Conservation (phyloP, 352 stramenopile genomes). For the Phytophthora crassamura region DNA sequence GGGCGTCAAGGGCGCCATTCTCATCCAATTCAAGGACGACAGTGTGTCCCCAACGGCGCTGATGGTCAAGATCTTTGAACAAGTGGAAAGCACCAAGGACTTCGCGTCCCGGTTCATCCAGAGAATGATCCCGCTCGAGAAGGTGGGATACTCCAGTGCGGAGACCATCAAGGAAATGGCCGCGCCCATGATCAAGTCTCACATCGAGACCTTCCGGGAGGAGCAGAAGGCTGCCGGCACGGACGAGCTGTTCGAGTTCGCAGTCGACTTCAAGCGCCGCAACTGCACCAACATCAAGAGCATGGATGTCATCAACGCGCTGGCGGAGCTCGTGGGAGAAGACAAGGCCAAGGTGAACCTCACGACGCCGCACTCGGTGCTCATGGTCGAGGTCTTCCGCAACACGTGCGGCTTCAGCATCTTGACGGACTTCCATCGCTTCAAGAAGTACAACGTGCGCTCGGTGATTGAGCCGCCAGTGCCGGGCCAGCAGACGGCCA, state of each 20-base stretch:
- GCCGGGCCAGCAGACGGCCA: slow-evolving; percentile 36
- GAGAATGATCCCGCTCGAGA: slow-evolving; percentile 79
- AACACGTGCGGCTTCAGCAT: slow-evolving; percentile 80
- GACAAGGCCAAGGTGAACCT: slow-evolving; percentile 82
- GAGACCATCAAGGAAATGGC: slow-evolving; percentile 67
- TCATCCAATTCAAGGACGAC: slow-evolving; percentile 71
- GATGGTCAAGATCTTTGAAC: slow-evolving; percentile 65
- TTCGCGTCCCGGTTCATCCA: slow-evolving; percentile 81
- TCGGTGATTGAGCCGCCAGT: slow-evolving; percentile 72
- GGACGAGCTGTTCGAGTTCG: slow-evolving; percentile 44
- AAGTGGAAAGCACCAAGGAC: slow-evolving; percentile 68
- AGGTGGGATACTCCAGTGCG: slow-evolving; percentile 64
- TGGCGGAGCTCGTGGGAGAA: slow-evolving; percentile 58
- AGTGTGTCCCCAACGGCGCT: slow-evolving; percentile 54
- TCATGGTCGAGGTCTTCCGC: slow-evolving; percentile 81
- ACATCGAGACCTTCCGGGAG: slow-evolving; percentile 42
- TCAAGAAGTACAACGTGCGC: slow-evolving; percentile 82
- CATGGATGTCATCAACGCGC: slow-evolving; percentile 77
- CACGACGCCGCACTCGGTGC: slow-evolving; percentile 59
- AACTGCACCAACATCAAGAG: slow-evolving; percentile 79
- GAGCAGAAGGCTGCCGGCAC: slow-evolving; percentile 31
- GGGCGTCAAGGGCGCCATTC: slow-evolving; percentile 72
- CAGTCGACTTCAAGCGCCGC: slow-evolving; percentile 81
- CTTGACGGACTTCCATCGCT: slow-evolving; percentile 77
- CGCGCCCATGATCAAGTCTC: slow-evolving; percentile 60